Evolutionary conservation across 2,329 filamentous ascomycete genomes (phyloP).

Genomic region (Colletotrichum coccodes): DNA sequence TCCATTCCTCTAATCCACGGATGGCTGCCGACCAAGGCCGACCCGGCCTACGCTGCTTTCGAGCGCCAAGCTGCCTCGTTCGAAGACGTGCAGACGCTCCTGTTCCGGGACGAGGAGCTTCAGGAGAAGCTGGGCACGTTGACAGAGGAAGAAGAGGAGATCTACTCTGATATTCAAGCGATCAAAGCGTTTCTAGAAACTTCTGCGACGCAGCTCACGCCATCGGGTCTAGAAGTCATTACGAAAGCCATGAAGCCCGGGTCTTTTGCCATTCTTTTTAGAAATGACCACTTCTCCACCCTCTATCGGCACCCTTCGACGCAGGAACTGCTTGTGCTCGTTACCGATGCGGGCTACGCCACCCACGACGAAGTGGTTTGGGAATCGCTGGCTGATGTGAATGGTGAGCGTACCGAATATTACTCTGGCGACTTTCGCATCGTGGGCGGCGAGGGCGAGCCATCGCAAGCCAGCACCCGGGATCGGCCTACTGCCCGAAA

Average conservation of each 20-base stretch:
- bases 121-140: conserved; percentile 82
- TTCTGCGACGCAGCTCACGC: conserved; percentile 88
- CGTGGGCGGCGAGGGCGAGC: conserved; percentile 73
- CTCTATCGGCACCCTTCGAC: conserved; percentile 88
- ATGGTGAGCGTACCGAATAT: conserved; percentile 83
- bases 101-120: conserved; percentile 89
- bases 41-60: conserved; percentile 76
- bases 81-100: conserved; percentile 89
- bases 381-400: conserved; percentile 92
- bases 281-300: conserved; percentile 97
- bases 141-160: conserved; percentile 77
- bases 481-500: not conserved
- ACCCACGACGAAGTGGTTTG: conserved; percentile 92
- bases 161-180: conserved; percentile 83
- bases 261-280: conserved; percentile 89
- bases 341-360: conserved; percentile 93
- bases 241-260: conserved; percentile 77
- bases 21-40: conserved; percentile 80
- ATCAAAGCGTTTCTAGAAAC: conserved; percentile 85
- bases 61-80: conserved; percentile 82
- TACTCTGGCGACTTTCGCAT: conserved; percentile 90
- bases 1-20: conserved; percentile 90
- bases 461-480: conserved; percentile 30
- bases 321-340: conserved; percentile 80
- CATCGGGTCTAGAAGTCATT: conserved; percentile 81